Base-by-base conservation (phyloP, 1,284 basidiomycete genomes). In the Apiotrichum veenhuisii region DNA sequence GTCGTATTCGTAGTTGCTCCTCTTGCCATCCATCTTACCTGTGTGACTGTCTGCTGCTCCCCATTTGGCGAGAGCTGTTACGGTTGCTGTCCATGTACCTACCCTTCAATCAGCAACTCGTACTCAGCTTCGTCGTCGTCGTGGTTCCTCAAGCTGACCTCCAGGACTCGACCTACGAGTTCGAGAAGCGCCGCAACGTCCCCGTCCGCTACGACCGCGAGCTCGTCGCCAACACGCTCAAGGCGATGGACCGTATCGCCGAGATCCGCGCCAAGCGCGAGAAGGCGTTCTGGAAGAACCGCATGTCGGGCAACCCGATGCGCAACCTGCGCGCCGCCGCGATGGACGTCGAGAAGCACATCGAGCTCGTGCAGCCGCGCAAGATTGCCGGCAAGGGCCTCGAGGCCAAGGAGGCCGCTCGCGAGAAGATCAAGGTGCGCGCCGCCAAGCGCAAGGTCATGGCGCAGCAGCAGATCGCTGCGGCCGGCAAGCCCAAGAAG, bases 201-300 rank as follows among this genome's bases (percentile, higher is more conserved):
- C 96, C 96, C 30, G 89, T 99, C 59, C 89, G 94, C 71, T 99
- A 99, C 82, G 87, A 98, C 81, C 88, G 96, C 71, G 91, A 97
- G 64, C 81, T 99, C 48, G 82, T 98, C 55, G 84, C 88, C 73
- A 91, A 90, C 2, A 99, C 96, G n/a, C 84, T 99, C 75, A 87
- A 89, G 79, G 96, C 93, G 25, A 98, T 99, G 88, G 92, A 93
- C 79, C 85, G 96, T 62, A 83, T 99, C 51, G 85, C 87, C 62
- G 92, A 98, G 80, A 94, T 99, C 81, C 91, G 89, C 76, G 82
- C 84, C 59, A 85, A 87, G 72, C 84, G 96, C 76, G 96, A 98
- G 75, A 84, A 87, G 62, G 91, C 91, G n/a, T 98, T 99, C 84
- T 98, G 88, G 87, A 96, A 91, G 78, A 89, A 88, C 82, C 84